Percentiles rank a stretch among this genome's conserved stretches.
Conservation (phyloP, 2,329 filamentous ascomycete genomes). For the Colletotrichum gigasporum region DNA sequence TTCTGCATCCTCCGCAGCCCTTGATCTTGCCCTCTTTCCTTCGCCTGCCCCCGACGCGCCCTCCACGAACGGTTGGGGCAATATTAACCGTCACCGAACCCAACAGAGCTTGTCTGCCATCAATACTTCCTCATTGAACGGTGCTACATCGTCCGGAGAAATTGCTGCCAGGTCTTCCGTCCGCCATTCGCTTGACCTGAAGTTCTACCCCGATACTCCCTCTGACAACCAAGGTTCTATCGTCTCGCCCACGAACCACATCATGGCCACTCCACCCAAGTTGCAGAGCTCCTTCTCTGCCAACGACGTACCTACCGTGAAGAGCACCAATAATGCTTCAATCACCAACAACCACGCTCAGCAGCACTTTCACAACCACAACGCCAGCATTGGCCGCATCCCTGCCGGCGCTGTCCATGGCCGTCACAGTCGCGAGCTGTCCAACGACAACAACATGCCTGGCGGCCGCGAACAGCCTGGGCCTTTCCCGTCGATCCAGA, state of each 20-base stretch:
- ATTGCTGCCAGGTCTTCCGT: slow-evolving; percentile 57
- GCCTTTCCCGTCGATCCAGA: slow-evolving; percentile 70
- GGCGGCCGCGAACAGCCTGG: slow-evolving; percentile 53
- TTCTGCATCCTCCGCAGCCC: slow-evolving; percentile 81
- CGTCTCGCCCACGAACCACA: slow-evolving; percentile 59
- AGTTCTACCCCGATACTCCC: slow-evolving; percentile 58
- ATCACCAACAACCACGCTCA: slow-evolving; percentile 66
- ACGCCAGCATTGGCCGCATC: slow-evolving; percentile 83
- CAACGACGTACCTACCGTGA: slow-evolving; percentile 87
- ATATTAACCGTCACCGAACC: slow-evolving; percentile 74
- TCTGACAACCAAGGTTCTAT: slow-evolving; percentile 47
- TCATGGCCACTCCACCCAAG: slow-evolving; percentile 74
- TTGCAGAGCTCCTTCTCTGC: slow-evolving; percentile 90
- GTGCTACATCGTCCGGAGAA: slow-evolving; percentile 51
- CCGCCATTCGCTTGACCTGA: slow-evolving; percentile 67
- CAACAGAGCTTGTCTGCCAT: slow-evolving; percentile 66
- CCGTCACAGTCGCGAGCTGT: slow-evolving; percentile 79
- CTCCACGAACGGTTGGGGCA: slow-evolving; percentile 64
- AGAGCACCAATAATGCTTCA: slow-evolving; percentile 62
- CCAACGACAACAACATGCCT: slow-evolving; percentile 55
- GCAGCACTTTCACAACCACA: slow-evolving; percentile 79
- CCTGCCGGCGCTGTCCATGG: slow-evolving; percentile 72
- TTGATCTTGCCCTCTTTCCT: slow-evolving; percentile 80
- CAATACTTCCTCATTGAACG: slow-evolving; percentile 47
- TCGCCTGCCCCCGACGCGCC: slow-evolving; percentile 68